phyloP scores from a whole-genome alignment of 164 flowering plant genomes.

The Piper longum region DNA sequence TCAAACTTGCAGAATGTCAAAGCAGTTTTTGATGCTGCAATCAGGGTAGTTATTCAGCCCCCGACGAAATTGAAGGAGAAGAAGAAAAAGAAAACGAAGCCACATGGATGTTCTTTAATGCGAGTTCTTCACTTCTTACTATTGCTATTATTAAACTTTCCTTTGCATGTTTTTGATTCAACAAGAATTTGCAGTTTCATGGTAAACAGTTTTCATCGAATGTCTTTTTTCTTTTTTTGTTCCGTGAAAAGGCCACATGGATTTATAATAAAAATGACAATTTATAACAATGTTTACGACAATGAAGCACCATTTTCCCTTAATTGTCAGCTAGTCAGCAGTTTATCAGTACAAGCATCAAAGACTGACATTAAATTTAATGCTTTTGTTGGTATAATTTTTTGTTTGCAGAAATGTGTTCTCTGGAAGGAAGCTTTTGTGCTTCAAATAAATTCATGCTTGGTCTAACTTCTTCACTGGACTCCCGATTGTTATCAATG shows the following conservation, averaged over 20 bases:
- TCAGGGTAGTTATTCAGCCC: constrained; percentile 90
- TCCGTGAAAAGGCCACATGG: no score
- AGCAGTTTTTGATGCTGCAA: constrained; percentile 94
- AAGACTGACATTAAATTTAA: neutral
- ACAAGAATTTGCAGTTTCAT: neutral
- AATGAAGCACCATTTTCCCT: no score
- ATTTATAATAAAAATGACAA: no score
- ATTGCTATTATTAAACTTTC: neutral
- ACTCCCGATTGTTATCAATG: neutral
- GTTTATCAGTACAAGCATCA: no score
- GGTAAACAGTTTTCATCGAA: neutral
- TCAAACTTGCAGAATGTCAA: constrained; percentile 64
- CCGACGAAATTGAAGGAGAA: constrained; percentile 66
- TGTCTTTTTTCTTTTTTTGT: neutral
- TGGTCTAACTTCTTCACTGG: neutral
- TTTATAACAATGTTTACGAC: no score
- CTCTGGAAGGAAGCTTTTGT: constrained; percentile 35
- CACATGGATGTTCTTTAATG: constrained; percentile 46
- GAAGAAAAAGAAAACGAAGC: constrained; percentile 66
- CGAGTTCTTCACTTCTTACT: constrained; percentile 26
- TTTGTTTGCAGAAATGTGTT: constrained; percentile 10
- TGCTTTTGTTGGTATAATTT: neutral
- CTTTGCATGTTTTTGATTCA: neutral
- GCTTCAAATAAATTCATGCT: constrained; percentile 22
- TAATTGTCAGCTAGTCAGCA: no score